Evolutionary conservation across 1,284 basidiomycete species (phyloP).

Genomic region (Tylopilus sp.): DNA sequence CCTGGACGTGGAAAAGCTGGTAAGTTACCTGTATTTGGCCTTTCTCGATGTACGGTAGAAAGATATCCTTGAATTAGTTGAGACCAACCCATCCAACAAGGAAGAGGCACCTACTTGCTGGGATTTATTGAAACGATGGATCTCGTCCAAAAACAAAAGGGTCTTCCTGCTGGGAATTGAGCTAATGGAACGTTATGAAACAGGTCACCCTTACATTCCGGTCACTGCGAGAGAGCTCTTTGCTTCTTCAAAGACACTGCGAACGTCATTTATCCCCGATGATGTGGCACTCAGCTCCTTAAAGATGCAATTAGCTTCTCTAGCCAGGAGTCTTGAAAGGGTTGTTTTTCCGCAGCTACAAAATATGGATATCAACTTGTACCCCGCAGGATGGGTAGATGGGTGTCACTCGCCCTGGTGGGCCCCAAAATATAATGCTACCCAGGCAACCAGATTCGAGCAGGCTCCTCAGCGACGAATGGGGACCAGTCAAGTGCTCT

Average conservation of each 20-base stretch:
- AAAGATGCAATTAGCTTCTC: constrained; percentile 57
- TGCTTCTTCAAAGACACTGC: constrained; percentile 78
- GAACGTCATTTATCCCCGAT: constrained; percentile 76
- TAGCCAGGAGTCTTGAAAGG: constrained; percentile 68
- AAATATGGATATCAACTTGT: not conserved
- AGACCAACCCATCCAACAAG: not conserved
- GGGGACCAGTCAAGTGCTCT: constrained; percentile 51
- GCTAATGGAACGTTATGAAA: not conserved
- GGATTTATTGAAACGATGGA: constrained; percentile 83
- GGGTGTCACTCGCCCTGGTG: constrained; percentile 51
- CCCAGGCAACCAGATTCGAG: constrained; percentile 48
- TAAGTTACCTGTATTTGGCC: constrained; percentile 64
- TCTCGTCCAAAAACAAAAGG: constrained; percentile 80
- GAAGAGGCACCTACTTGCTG: constrained; percentile 57
- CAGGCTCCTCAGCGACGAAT: constrained; percentile 51
- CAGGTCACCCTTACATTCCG: constrained; percentile 44
- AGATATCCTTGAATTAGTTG: constrained; percentile 54
- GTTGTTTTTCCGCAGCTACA: constrained; percentile 76
- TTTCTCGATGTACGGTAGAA: constrained; percentile 77
- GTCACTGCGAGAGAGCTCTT: constrained; percentile 66
- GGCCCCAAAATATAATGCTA: constrained; percentile 73
- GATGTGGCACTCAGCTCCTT: constrained; percentile 76
- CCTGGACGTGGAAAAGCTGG: not conserved
- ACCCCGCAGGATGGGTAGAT: not conserved
- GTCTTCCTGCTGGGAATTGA: constrained; percentile 47